Evolutionary conservation across 441 rosid species (phyloP).

Genomic region (Erodium moschatum): DNA sequence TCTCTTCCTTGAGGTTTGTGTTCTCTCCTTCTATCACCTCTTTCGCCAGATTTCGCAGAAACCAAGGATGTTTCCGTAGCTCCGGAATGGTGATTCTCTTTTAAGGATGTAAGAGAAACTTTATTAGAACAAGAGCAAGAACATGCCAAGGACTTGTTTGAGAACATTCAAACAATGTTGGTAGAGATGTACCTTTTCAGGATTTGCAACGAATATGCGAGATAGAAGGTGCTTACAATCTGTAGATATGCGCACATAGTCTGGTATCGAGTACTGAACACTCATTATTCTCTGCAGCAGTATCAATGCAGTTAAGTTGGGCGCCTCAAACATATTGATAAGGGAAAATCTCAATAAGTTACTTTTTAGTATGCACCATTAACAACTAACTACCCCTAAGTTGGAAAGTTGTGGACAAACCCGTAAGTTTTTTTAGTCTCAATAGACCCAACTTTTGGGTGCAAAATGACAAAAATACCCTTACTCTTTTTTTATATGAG

Average conservation of each 20-base stretch:
- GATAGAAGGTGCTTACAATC: conserved; percentile 86
- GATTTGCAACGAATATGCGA: conserved; percentile 85
- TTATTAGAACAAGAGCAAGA: not conserved
- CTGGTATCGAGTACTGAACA: conserved; percentile 92
- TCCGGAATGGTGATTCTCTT: conserved; percentile 88
- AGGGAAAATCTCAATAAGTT: no score
- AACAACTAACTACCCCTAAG: no score
- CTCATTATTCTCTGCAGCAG: conserved; percentile 67
- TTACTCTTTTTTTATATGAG: no score
- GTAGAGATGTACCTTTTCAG: conserved; percentile 47
- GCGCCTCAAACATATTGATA: no score
- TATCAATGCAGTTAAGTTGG: conserved; percentile 11
- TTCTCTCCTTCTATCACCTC: conserved; percentile 61
- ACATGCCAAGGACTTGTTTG: not conserved
- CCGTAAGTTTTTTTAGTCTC: no score
- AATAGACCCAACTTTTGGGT: no score
- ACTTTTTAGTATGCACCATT: no score
- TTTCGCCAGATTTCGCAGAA: conserved; percentile 73
- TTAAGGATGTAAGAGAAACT: conserved; percentile 11
- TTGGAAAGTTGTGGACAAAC: no score
- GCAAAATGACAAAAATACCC: no score
- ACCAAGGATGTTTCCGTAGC: conserved; percentile 80
- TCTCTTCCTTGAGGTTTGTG: conserved; percentile 61
- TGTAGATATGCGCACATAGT: conserved; percentile 79
- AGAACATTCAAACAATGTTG: not conserved